Evolutionary conservation across 2,329 filamentous ascomycete species (phyloP), one percentile per base, ranked within the genome.

Genomic region (Cladophialophora yegresii): DNA sequence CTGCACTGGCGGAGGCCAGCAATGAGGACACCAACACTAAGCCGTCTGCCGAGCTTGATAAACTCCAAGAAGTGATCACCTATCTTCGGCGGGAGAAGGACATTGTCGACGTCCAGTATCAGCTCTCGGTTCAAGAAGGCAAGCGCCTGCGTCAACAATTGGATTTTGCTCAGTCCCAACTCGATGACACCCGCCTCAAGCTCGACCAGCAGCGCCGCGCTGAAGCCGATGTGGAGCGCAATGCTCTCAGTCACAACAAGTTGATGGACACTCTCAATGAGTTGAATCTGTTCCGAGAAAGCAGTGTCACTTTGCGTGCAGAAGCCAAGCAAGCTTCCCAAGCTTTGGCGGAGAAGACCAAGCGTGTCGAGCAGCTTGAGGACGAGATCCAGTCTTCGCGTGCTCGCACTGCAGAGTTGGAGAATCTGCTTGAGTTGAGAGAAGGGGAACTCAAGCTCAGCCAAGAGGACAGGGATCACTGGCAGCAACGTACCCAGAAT

Each of bases 1-100:
- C 83, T 4, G 81, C 82, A 43, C 75, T 81, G 4, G 79, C 85
- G 12, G 87, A 89, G 40, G 73, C 76, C 30, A 77, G 79, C 32
- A 80, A 80, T 12, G 58, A 28, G 3, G 73, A 76, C 16, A 79
- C 83, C 63, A 80, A 80, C 12, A 76, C 82, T 0, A 77, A 83
- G 16, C 78, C 82, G 6, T 79, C 85, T 4, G 83, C 86, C 57
- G 81, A 86, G 40, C 80, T 88, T 9, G 90, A 92, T 69, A 91
- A 90, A 59, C 85, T 96, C 9, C 90, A 95, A 67, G 93, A 98
- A 73, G 86, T 99, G 62, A 96, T 96, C 78, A 89, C 86, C 67
- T 99, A 95, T 76, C 81, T 99, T 66, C 89, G 93, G 53, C 89
- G 92, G 49, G 96, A 99, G 78, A 99, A 98, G 81, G 95, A 98